Percentiles rank a stretch among this genome's conserved stretches.
phyloP scores from a whole-genome alignment of 768 basidiomycete genomes.

The Favolaschia claudopus region DNA sequence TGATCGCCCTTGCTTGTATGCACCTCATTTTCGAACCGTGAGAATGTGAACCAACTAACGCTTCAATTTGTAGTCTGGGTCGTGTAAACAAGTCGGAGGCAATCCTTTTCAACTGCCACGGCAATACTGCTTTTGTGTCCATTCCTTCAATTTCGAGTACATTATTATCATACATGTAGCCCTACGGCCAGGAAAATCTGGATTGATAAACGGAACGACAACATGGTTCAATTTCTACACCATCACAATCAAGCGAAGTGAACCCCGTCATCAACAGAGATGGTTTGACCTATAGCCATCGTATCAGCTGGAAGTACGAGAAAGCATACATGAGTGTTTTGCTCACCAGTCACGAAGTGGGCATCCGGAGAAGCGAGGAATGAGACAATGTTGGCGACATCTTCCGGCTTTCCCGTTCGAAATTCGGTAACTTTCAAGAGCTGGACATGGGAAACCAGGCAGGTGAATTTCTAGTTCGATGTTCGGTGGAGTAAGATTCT shows the following conservation, averaged over 20 bases:
- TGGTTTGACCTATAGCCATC: constrained; percentile 13
- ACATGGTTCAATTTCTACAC: neutral
- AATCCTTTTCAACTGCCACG: too few species aligned
- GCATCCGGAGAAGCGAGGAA: constrained; percentile 36
- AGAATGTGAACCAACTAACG: too few species aligned
- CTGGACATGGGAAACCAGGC: neutral
- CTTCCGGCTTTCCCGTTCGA: constrained; percentile 20
- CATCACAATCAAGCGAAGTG: neutral
- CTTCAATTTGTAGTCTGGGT: constrained; percentile 40
- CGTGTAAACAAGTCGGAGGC: constrained; percentile 22
- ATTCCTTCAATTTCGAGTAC: constrained; percentile 4
- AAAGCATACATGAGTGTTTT: neutral
- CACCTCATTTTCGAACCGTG: neutral
- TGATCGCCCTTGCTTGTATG: constrained; percentile 83
- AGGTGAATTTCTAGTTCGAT: neutral
- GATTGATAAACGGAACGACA: neutral
- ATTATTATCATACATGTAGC: constrained; percentile 15
- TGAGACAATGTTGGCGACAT: constrained; percentile 31
- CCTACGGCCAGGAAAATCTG: neutral
- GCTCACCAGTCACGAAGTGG: constrained; percentile 34
- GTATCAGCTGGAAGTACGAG: neutral
- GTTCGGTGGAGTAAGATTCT: neutral
- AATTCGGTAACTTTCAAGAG: constrained; percentile 2
- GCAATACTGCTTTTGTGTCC: neutral
- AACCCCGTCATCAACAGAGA: constrained; percentile 10